phyloP scores from a whole-genome alignment of 2,329 filamentous ascomycete genomes.

The Exophiala alcalophila region DNA sequence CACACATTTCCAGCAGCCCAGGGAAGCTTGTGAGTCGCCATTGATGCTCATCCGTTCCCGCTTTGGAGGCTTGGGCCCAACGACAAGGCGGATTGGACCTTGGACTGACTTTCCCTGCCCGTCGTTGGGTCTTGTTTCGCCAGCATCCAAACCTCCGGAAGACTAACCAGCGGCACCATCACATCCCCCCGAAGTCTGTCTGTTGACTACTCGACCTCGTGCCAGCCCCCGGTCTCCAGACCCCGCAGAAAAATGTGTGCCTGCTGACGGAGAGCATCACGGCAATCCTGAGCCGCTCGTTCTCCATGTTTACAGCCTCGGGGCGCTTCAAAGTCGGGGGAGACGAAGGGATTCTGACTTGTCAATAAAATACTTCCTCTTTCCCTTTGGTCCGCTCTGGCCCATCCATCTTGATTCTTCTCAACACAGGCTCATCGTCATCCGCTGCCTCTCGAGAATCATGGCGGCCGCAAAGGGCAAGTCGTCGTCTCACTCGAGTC shows the following conservation, averaged over 20 bases:
- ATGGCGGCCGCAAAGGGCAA: slow-evolving; percentile 12
- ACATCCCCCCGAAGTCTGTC: neutral
- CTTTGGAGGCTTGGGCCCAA: neutral
- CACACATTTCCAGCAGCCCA: neutral
- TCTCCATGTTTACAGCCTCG: slow-evolving; percentile 10
- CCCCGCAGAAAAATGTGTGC: slow-evolving; percentile 1
- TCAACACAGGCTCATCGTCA: neutral
- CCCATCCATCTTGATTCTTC: neutral
- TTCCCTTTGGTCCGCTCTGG: neutral
- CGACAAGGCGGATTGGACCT: neutral
- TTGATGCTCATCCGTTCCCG: neutral
- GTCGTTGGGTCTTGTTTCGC: neutral
- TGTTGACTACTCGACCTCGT: neutral
- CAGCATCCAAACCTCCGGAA: slow-evolving; percentile 1
- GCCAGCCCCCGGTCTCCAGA: neutral
- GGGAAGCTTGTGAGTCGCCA: neutral
- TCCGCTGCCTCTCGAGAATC: slow-evolving; percentile 3
- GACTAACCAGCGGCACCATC: neutral
- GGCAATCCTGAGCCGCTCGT: neutral
- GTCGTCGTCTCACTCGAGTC: slow-evolving; percentile 35
- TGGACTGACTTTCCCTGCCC: neutral
- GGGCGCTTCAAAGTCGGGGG: neutral
- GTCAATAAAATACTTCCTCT: neutral
- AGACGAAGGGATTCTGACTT: neutral
- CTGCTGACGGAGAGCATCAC: neutral